Evolutionary conservation across 768 basidiomycete genomes (phyloP).

Genomic region (Phanerochaete sordida): DNA sequence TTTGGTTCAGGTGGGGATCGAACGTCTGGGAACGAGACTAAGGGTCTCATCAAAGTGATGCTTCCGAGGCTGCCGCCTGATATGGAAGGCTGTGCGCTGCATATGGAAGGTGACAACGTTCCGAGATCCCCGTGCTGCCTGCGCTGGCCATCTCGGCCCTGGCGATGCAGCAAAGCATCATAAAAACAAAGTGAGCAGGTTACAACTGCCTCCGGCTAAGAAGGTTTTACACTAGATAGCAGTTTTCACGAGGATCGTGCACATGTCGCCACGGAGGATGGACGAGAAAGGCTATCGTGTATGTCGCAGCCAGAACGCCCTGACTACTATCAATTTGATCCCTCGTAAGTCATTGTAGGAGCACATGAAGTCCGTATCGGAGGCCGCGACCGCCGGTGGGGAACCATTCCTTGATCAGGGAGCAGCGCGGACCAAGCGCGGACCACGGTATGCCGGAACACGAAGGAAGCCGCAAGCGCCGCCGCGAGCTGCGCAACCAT

Average conservation of each 20-base stretch:
- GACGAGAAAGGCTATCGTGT: no score
- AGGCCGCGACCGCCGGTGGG: background rate
- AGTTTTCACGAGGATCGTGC: no score
- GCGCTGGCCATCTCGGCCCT: no score
- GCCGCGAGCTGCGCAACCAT: background rate
- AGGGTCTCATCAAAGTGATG: background rate
- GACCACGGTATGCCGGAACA: background rate
- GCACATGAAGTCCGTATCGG: background rate
- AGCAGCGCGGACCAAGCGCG: background rate
- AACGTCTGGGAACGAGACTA: no score
- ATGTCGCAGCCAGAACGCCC: background rate
- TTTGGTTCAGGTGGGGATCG: no score
- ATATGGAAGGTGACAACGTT: background rate
- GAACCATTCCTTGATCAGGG: background rate
- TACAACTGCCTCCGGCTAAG: no score
- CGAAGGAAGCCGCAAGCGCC: background rate
- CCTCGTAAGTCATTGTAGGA: background rate
- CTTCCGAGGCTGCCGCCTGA: background rate
- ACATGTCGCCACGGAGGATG: no score
- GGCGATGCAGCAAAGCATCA: no score
- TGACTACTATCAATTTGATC: no score
- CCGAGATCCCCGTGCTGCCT: background rate
- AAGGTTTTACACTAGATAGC: no score
- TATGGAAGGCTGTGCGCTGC: background rate
- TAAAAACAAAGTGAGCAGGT: no score